phyloP scores from a whole-genome alignment of 257 asterid species.

The Leonotis leonurus region DNA sequence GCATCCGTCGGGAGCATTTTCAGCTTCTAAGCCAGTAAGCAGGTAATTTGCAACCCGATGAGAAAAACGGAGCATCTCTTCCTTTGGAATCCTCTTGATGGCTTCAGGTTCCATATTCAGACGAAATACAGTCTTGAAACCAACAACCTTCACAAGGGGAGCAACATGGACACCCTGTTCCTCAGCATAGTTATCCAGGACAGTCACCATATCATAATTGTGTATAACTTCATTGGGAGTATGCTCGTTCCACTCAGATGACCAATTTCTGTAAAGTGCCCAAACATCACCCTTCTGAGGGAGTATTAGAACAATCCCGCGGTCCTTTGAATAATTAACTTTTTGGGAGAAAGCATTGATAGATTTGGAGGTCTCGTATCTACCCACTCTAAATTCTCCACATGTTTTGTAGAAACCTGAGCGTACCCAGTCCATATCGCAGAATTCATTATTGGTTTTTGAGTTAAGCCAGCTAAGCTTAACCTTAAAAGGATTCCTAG shows the following conservation, averaged over 20 bases:
- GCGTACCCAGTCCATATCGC: conserved; percentile 55
- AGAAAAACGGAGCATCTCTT: conserved; percentile 73
- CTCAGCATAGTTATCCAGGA: conserved; percentile 51
- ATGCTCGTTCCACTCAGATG: conserved; percentile 44
- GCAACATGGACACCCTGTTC: conserved; percentile 46
- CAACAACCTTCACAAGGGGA: conserved; percentile 60
- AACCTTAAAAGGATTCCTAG: conserved; percentile 62
- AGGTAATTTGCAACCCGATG: conserved; percentile 54
- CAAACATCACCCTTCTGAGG: conserved; percentile 71
- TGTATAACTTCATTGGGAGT: conserved; percentile 55
- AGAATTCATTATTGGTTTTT: conserved; percentile 49
- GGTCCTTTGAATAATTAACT: conserved; percentile 52
- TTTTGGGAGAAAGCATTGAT: conserved; percentile 66
- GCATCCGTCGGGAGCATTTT: conserved; percentile 50
- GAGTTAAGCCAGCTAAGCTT: conserved; percentile 77
- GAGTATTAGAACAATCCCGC: conserved; percentile 45
- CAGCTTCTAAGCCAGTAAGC: conserved; percentile 56
- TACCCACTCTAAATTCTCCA: conserved; percentile 73
- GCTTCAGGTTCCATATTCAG: conserved; percentile 36
- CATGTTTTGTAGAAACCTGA: conserved; percentile 70
- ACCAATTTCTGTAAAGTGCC: conserved; percentile 74
- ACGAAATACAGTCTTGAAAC: conserved; percentile 62
- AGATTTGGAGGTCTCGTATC: conserved; percentile 33
- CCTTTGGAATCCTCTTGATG: conserved; percentile 40
- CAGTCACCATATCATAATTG: conserved; percentile 61